Base-by-base conservation (phyloP, 176 grass and related monocot genomes). In the Coix lacrymajobi region DNA sequence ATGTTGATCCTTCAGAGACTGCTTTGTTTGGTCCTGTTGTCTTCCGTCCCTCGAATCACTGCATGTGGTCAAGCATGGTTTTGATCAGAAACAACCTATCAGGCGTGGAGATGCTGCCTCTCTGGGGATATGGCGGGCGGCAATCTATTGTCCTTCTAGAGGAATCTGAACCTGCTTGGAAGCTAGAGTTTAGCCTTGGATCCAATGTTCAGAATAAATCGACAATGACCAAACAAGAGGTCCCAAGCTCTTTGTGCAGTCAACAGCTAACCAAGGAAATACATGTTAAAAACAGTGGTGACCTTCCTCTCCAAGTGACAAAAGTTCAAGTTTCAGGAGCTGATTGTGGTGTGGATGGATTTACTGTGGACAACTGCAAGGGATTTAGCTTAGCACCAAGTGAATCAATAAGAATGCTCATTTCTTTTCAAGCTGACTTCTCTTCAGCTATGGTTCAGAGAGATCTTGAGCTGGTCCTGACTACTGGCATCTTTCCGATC, bases 41-140 rank as follows among this genome's bases (percentile, higher is more conserved):
- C 79, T 99, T 99, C 40, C 96, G 86, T 66, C 96, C 96, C 3
- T 96, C 96, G 25, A 93, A 93, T 69, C 39, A 89, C 12, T 99
- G 96, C 77, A 92, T 79, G 60, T 99, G 96, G 96, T 93, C 85
- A 57, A 96, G 87, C 83, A 93, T 92, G 81, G 85, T 62, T 77
- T 85, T 96, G 77, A 94, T 99, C 79, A 85, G 96, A 76, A 99
- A 86, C 73, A 96, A 99, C 66, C 52, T 99, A 13, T 93, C 96
- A 4, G 93, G 96, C 11, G 66, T 96, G 83, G 96, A 99, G 83
- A 87, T 81, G 93, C 62, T 99, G 16, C 90, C 93, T 66, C 82
- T 96, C 72, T 69, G n/a, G 79, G 96, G 85, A 74, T 76, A 88
- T 90, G 96, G 96, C 26, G 96, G 96, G 8, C 82, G 87, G 5